Base-by-base conservation (phyloP, 2,329 filamentous ascomycete genomes). In the Myriosclerotinia duriaeana region DNA sequence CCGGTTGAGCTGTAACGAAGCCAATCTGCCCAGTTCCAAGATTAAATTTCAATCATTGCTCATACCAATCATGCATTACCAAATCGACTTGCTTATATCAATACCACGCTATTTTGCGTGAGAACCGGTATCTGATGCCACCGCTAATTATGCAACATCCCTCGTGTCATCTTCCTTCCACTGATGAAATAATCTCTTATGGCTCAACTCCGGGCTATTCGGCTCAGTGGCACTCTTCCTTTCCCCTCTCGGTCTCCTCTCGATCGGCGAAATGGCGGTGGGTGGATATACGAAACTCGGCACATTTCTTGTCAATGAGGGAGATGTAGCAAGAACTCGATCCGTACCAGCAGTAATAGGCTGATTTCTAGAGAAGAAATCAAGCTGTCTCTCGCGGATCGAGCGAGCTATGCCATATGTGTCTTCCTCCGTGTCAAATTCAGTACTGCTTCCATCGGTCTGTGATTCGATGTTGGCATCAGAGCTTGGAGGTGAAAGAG, bases 381-480 rank as follows among this genome's bases (percentile, higher is more conserved):
- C 73, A 22, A 74, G 40, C 9, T 69, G 68, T 6, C 61, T 64
- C 12, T 66, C 48, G 11, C n/a, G 14, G 1, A 7, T 60, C 4
- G 30, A 59, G 5, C 30, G 59, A 22, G 53, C 59, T 20, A 58
- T 55, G n/a, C 14, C 44, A 26, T 61, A 38, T 26, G 36, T 36
- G 52, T 22, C 67, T 66, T 15, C 48, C 58, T 5, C 50, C 3
- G 56, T 17, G 14, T 73, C 71, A 4, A 58, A 64, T 55, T 76
- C 74, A 1, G 72, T 69, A 62, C 66, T 73, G 34, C 72, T 75
- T 42, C 73, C 74, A 65, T 76, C 74, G 7, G 74, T 75, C 50
- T 71, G 72, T 7, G 74, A 73, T 66, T 76, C 74, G 22, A 74
- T 64, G 46, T 76, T 73, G 34, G 70, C 74, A 42, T 76, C 74